Percentiles rank a stretch among this genome's conserved stretches.
phyloP scores from a whole-genome alignment of 2,329 filamentous ascomycete species.

The Cladosporium sp. region DNA sequence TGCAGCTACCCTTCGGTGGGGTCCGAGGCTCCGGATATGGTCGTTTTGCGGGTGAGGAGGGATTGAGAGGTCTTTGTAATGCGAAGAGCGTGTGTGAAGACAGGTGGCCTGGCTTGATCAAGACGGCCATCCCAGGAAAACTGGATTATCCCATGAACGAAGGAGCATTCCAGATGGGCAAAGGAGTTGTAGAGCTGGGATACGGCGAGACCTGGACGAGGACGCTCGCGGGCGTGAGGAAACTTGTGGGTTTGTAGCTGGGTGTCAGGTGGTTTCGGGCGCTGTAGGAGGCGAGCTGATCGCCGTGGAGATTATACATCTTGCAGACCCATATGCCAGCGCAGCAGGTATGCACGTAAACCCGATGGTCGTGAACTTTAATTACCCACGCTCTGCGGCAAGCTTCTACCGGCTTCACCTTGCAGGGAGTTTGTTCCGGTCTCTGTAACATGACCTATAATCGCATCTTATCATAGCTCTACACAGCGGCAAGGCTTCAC shows the following conservation, averaged over 20 bases:
- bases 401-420: neutral
- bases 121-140: constrained; percentile 73
- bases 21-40: constrained; percentile 85
- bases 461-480: too few relatives aligned
- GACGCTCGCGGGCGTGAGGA: constrained; percentile 36
- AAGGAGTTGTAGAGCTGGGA: constrained; percentile 43
- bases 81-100: constrained; percentile 81
- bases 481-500: too few relatives aligned
- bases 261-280: neutral
- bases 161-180: constrained; percentile 37
- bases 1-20: constrained; percentile 90
- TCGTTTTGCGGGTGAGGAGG: constrained; percentile 85
- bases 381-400: neutral
- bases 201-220: constrained; percentile 38
- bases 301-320: neutral
- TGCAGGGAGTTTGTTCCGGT: neutral
- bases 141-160: constrained; percentile 70
- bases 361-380: constrained; percentile 8
- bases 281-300: neutral
- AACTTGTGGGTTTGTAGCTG: constrained; percentile 23
- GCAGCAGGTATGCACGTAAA: constrained; percentile 4
- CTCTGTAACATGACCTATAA: too few relatives aligned
- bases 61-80: constrained; percentile 78
- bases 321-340: constrained; percentile 4
- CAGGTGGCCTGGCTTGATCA: constrained; percentile 49